These are phyloP conservation scores for Bacidia rubella DNA, from an alignment of 495 filamentous ascomycete genomes.

Conservation along the genomic window DNA sequence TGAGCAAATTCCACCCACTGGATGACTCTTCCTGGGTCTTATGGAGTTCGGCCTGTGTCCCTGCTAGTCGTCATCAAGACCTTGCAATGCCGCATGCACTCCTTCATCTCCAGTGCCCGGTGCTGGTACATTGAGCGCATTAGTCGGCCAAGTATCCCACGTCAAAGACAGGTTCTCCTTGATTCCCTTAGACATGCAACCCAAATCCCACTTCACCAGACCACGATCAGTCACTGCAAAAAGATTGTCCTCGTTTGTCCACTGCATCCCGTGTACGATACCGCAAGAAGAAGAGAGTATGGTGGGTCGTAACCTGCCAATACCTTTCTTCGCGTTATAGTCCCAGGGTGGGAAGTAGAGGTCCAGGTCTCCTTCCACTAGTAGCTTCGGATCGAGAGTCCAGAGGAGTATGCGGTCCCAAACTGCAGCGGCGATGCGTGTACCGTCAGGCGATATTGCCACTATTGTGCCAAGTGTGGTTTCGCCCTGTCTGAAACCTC, in stretches of 20 bases:
- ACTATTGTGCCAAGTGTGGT: constrained; percentile 31
- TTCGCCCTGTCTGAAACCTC: constrained; percentile 25
- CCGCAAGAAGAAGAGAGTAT: constrained; percentile 11
- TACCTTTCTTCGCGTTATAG: constrained; percentile 11
- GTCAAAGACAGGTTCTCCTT: constrained; percentile 10
- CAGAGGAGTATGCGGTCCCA: constrained; percentile 36
- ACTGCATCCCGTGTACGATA: constrained; percentile 24
- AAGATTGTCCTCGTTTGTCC: constrained; percentile 28
- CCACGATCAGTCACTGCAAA: constrained; percentile 35
- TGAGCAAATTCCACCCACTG: background rate
- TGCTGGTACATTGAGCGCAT: constrained; percentile 1
- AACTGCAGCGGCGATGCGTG: constrained; percentile 31
- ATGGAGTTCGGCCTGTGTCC: background rate
- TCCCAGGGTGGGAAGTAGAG: constrained; percentile 16
- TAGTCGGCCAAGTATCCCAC: constrained; percentile 12
- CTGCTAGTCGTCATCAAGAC: background rate
- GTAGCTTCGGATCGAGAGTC: constrained; percentile 27
- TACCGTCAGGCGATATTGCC: constrained; percentile 27
- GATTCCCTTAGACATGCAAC: constrained; percentile 8
- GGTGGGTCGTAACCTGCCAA: constrained; percentile 14
- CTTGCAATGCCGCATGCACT: background rate
- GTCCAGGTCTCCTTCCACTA: constrained; percentile 18
- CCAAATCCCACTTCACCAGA: constrained; percentile 28
- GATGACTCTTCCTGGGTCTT: too few species aligned
- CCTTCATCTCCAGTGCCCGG: background rate